Conservation (phyloP, 2,329 filamentous ascomycete genomes). For the Trichoderma brevicompactum region DNA sequence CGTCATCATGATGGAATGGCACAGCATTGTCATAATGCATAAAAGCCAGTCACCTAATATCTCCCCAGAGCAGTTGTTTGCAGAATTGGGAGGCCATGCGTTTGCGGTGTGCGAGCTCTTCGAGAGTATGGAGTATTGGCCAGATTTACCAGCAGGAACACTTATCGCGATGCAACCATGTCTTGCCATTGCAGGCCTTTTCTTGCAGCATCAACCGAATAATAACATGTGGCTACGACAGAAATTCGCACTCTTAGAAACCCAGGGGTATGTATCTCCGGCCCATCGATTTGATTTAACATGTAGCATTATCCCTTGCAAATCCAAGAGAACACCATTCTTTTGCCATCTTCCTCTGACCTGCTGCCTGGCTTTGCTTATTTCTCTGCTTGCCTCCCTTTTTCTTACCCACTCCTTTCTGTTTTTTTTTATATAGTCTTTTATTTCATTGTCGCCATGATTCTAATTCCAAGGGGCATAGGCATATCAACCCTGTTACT, state of each 20-base stretch:
- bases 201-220: constrained; percentile 73
- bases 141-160: constrained; percentile 69
- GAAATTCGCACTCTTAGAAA: constrained; percentile 79
- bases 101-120: constrained; percentile 76
- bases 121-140: constrained; percentile 76
- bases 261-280: constrained; percentile 66
- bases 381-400: not conserved
- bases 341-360: not conserved
- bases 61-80: constrained; percentile 53
- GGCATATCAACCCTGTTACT: constrained; percentile 79
- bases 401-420: not conserved
- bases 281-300: not conserved
- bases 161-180: constrained; percentile 75
- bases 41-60: constrained; percentile 70
- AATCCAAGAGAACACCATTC: no score
- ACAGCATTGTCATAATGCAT: constrained; percentile 80
- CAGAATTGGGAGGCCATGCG: constrained; percentile 65
- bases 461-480: constrained; percentile 43
- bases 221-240: constrained; percentile 79
- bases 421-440: not conserved
- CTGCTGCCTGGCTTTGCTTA: not conserved
- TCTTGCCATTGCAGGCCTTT: constrained; percentile 75
- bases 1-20: constrained; percentile 74
- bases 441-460: not conserved
- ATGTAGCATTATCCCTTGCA: not conserved